Conservation (phyloP, 2,329 filamentous ascomycete genomes). For the Fusarium pseudonygamai region DNA sequence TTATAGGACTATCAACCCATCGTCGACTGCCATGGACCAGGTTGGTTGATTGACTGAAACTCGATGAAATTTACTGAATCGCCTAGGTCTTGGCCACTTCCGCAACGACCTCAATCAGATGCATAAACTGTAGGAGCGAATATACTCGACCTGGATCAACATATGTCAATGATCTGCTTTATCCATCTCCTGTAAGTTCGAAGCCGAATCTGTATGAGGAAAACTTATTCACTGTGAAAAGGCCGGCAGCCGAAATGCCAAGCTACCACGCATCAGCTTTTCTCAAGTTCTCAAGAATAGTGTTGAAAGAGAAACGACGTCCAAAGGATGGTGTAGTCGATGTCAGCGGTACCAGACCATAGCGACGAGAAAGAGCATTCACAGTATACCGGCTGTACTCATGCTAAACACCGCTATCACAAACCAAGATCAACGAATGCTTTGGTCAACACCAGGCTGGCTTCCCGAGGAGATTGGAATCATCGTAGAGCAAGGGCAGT, state of each 20-base stretch:
- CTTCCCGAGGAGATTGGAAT: constrained; percentile 94
- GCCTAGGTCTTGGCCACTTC: constrained; percentile 70
- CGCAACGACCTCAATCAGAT: constrained; percentile 79
- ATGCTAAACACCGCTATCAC: constrained; percentile 86
- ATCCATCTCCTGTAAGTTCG: constrained; percentile 63
- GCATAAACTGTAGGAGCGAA: constrained; percentile 87
- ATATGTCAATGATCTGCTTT: constrained; percentile 86
- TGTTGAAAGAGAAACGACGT: constrained; percentile 87
- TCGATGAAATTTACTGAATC: not conserved
- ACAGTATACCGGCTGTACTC: constrained; percentile 83
- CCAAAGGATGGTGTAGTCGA: constrained; percentile 90
- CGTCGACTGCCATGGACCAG: constrained; percentile 74
- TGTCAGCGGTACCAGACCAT: constrained; percentile 93
- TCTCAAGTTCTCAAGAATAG: constrained; percentile 93
- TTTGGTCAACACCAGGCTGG: constrained; percentile 93
- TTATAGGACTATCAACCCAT: constrained; percentile 72
- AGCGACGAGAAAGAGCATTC: constrained; percentile 83
- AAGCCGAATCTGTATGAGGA: not conserved
- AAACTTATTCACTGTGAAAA: constrained; percentile 51
- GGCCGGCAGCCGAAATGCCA: constrained; percentile 57
- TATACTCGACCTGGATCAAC: constrained; percentile 81
- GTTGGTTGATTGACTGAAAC: constrained; percentile 46
- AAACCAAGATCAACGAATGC: constrained; percentile 75
- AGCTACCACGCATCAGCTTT: constrained; percentile 72
- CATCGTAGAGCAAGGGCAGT: constrained; percentile 88